phyloP scores from a whole-genome alignment of 179 eudicot species.

The Dionaea muscipula region DNA sequence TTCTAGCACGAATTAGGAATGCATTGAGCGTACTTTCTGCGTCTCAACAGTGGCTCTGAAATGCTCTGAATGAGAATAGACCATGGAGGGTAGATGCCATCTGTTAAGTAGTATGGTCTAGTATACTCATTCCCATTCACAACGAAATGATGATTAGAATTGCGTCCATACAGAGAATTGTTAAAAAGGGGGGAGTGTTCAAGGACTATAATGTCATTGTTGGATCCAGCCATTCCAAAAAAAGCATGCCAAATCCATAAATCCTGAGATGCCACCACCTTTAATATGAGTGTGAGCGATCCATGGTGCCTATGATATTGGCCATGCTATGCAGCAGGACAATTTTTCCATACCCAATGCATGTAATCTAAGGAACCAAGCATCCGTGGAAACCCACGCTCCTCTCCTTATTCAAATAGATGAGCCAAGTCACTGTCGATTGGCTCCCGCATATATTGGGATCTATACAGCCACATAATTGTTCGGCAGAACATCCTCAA shows the following conservation, averaged over 20 bases:
- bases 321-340: neutral
- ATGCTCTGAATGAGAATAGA: no score
- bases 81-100: conserved; percentile 7
- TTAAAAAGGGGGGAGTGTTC: conserved; percentile 3
- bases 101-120: neutral
- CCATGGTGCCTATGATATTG: neutral
- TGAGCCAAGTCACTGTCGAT: no score
- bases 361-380: neutral
- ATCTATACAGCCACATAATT: no score
- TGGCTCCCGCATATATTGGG: no score
- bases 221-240: conserved; percentile 9
- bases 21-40: no score
- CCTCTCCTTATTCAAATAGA: no score
- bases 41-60: no score
- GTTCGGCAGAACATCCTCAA: no score
- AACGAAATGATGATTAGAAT: neutral
- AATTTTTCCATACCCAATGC: conserved; percentile 6
- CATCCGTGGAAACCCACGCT: conserved; percentile 5
- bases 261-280: conserved; percentile 5
- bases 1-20: no score
- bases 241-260: conserved; percentile 14
- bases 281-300: conserved; percentile 2
- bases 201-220: conserved; percentile 14
- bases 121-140: neutral
- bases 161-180: neutral